phyloP scores from a whole-genome alignment of 2,329 filamentous ascomycete species.

The Ophiostoma sp. region DNA sequence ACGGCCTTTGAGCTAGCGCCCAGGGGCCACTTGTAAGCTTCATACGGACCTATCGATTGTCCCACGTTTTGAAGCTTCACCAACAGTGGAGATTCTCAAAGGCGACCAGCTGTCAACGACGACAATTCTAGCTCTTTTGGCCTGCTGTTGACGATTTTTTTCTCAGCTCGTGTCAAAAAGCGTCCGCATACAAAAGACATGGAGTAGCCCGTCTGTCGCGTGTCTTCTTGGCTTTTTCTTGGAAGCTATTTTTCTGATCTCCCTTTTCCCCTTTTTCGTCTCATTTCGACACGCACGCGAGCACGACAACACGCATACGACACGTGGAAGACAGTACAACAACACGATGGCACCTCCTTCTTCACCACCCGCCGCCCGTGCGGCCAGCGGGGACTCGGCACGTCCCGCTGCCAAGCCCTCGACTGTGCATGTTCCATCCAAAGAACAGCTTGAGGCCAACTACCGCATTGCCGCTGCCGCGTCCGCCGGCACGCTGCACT shows the following conservation, averaged over 20 bases:
- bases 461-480: slow-evolving; percentile 22
- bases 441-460: slow-evolving; percentile 24
- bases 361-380: not conserved
- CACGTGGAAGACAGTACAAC: not conserved
- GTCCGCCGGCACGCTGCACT: slow-evolving; percentile 28
- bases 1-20: not conserved
- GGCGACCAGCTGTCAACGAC: slow-evolving; percentile 5
- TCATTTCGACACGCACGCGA: not conserved
- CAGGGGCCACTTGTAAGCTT: not conserved
- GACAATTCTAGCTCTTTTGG: not conserved
- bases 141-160: not conserved
- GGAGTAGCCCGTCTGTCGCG: not conserved
- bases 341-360: slow-evolving; percentile 14
- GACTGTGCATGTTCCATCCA: slow-evolving; percentile 10
- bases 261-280: not conserved
- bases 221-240: slow-evolving; percentile 14
- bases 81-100: not conserved
- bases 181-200: slow-evolving; percentile 5
- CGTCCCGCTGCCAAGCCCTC: slow-evolving; percentile 2
- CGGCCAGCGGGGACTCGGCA: not conserved
- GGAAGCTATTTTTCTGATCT: not conserved
- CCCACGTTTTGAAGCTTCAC: slow-evolving; percentile 21
- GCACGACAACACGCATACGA: not conserved
- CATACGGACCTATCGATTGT: slow-evolving; percentile 15
- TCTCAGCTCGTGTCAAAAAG: not conserved